Evolutionary conservation across 73 alveolate species (phyloP), one percentile per base, ranked within the genome.

Genomic region (Tetrahymena elliotti): DNA sequence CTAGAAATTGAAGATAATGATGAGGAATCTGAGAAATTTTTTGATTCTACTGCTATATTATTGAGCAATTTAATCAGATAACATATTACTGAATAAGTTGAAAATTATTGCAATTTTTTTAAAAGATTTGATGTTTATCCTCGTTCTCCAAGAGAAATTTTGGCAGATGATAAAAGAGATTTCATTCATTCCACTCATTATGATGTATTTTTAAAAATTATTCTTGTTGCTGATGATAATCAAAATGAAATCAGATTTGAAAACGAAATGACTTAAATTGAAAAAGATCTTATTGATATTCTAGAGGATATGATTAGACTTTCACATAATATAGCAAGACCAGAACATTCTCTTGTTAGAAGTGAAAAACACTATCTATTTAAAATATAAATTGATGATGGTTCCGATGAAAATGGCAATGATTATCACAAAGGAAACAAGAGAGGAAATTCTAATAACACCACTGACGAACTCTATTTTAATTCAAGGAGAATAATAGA

Each of bases 51-150:
- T 8, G 98, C 99, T 53, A 97, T 99, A 20, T 93, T 98, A 38
- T 97, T 98, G 98, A 98, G 99, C 34, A 98, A 98, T 93, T 96
- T 97, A 96, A 97, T 97, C 27, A 96, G 99, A 93, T 96, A 97
- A 37, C 96, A 97, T 16, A 96, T 98, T 36, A 96, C 98, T 37
- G 98, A 97, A 84, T 96, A 98, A 54, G 96, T 98, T 9, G 96
- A 95, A 1, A 95, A 98, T 52, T 98, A 95, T 94, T 96, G 97
- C 4, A 96, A 96, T 18, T 98, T 98, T 98, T 97, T 98, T 94
- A 93, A 96, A 83, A 95, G 98, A 95, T 98, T 97, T 95, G 98
- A 96, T 93, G 93, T 93, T 40, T 95, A 94, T 24, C 83, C 52
- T 20, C 97, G 96, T 52, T 98, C 97, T 0, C 99, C 99, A 2